Percentiles rank a stretch among this genome's conserved stretches.
Conservation (phyloP, 2,329 filamentous ascomycete species). For the Penicillium sclerotiorum region DNA sequence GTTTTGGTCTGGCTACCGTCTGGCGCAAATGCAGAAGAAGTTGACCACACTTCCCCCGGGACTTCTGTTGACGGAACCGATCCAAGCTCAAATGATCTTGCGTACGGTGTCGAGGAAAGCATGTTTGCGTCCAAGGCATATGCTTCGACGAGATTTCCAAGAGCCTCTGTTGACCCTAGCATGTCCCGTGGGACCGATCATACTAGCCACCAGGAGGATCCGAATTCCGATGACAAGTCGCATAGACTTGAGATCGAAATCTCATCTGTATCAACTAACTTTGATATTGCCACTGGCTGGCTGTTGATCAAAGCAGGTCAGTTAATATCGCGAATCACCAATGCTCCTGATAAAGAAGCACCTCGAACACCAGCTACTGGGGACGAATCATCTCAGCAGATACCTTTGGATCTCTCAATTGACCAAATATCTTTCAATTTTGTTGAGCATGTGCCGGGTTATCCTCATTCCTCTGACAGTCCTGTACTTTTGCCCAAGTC, state of each 20-base stretch:
- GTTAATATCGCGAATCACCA: constrained; percentile 28
- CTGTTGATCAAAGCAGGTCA: constrained; percentile 42
- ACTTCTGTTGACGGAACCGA: constrained; percentile 15
- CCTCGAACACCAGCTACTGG: constrained; percentile 6
- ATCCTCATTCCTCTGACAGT: constrained; percentile 26
- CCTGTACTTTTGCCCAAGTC: constrained; percentile 15
- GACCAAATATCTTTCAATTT: constrained; percentile 38
- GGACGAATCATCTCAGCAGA: constrained; percentile 10
- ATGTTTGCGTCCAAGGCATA: constrained; percentile 27
- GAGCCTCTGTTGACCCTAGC: constrained; percentile 20
- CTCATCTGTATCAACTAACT: constrained; percentile 31
- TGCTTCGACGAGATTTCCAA: constrained; percentile 23
- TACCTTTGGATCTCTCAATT: constrained; percentile 30
- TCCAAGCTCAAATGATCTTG: constrained; percentile 25
- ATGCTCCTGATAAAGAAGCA: constrained; percentile 11
- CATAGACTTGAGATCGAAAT: constrained; percentile 36
- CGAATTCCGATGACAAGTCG: background rate
- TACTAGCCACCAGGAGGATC: constrained; percentile 4
- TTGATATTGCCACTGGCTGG: constrained; percentile 47
- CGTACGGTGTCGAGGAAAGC: constrained; percentile 26
- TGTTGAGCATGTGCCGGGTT: constrained; percentile 38
- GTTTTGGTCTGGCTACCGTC: constrained; percentile 42
- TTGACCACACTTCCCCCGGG: constrained; percentile 9
- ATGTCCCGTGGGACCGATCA: constrained; percentile 13
- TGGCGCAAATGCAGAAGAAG: constrained; percentile 13